Conservation (phyloP, 805 yeast species). For the Ogataea methylovora region DNA sequence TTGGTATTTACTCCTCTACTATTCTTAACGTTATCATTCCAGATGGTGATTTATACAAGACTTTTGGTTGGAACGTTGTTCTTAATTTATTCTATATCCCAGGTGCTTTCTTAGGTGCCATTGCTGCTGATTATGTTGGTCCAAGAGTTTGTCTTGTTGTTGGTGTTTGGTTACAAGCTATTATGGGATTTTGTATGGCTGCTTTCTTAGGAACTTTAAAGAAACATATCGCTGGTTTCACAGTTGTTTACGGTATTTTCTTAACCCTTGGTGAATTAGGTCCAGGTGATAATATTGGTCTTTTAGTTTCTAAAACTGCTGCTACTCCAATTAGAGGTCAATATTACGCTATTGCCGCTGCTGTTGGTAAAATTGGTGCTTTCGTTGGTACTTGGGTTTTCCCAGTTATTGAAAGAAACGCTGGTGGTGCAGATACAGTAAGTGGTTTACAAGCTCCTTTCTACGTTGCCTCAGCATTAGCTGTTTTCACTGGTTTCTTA, state of each 20-base stretch:
- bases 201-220: constrained; percentile 23
- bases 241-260: constrained; percentile 39
- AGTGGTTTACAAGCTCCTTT: constrained; percentile 58
- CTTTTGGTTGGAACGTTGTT: constrained; percentile 40
- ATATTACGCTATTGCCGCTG: constrained; percentile 40
- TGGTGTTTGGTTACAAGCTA: constrained; percentile 21
- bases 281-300: constrained; percentile 41
- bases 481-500: constrained; percentile 61
- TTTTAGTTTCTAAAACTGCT: constrained; percentile 35
- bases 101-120: constrained; percentile 37
- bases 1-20: constrained; percentile 48
- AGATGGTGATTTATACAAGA: constrained; percentile 23
- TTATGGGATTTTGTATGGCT: constrained; percentile 40
- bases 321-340: constrained; percentile 47
- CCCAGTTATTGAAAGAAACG: constrained; percentile 36
- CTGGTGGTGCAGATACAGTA: constrained; percentile 27
- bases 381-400: constrained; percentile 41
- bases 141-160: constrained; percentile 33
- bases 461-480: constrained; percentile 72
- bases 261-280: constrained; percentile 38
- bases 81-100: constrained; percentile 34
- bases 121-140: constrained; percentile 30
- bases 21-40: constrained; percentile 38
- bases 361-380: constrained; percentile 45
- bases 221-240: constrained; percentile 27